Base-by-base conservation (phyloP, 2,329 filamentous ascomycete species). In the Claviceps pazoutovae region DNA sequence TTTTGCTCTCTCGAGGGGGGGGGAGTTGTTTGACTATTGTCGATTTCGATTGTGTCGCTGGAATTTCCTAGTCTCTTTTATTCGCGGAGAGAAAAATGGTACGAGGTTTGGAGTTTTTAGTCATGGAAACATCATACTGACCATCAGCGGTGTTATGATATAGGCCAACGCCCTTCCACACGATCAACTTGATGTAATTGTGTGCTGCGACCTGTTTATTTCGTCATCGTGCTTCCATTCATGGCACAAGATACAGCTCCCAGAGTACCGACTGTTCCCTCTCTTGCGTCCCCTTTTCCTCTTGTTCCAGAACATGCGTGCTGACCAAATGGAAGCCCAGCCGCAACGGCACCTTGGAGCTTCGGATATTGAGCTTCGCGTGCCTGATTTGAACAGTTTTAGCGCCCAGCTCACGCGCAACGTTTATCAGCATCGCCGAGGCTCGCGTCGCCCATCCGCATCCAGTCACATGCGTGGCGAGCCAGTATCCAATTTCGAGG, bases 401-500 rank as follows among this genome's bases (percentile, higher is more conserved):
- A 1, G 55, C 54, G 16, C 53, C 56, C 4, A 55, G 17, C 8
- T 50, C 54, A 48, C 58, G 56, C 13, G 56, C 57, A 13, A 53
- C 49, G 14, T 38, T 14, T 0, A 53, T 50, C 4, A 59, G 45
- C 45, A 58, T 14, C n/a, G 47, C 49, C 9, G 55, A 46, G 3
- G 57, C 57, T 23, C 44, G 52, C 0, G 51, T 56, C 13, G 57
- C 57, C 51, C 53, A 21, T 4, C 57, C 57, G 5, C 55, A 54
- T 2, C 56, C 56, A 2, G 56, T 59, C 42, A 41, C 49, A 19
- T 45, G 19, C 7, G 53, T 55, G 2, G 55, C 56, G 4, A 59
- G 48, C 56, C 57, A 59, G 54, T 58, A 59, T 16, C 57, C 56
- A 14, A 58, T 51, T 42, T 55, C 54, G 39, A 58, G 49, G 6